phyloP scores from a whole-genome alignment of 2,329 filamentous ascomycete genomes.

The Byssothecium circinans region DNA sequence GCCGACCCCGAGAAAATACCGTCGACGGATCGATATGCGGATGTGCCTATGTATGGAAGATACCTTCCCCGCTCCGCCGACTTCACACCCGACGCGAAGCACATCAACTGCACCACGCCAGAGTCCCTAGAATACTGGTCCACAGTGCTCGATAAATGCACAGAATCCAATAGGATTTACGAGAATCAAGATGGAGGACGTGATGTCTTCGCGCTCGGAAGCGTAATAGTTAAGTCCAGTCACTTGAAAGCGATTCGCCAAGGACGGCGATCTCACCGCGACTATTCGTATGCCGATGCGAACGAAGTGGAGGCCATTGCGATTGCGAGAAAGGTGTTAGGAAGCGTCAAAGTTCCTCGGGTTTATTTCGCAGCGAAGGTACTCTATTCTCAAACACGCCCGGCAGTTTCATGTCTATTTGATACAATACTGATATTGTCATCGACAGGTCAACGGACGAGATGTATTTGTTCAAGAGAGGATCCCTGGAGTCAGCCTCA shows the following conservation, averaged over 20 bases:
- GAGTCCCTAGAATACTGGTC: constrained; percentile 14
- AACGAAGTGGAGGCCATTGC: constrained; percentile 45
- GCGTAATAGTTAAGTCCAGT: constrained; percentile 14
- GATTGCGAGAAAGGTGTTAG: constrained; percentile 29
- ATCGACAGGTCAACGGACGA: too few species aligned
- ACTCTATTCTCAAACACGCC: too few species aligned
- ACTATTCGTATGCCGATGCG: constrained; percentile 47
- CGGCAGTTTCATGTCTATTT: too few species aligned
- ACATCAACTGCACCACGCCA: constrained; percentile 6
- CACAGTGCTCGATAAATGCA: constrained; percentile 3
- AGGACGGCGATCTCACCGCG: constrained; percentile 9
- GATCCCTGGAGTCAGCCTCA: too few species aligned
- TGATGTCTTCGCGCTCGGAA: constrained; percentile 15
- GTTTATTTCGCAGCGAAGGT: constrained; percentile 48
- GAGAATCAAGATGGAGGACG: constrained; percentile 5
- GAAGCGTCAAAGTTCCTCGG: constrained; percentile 32
- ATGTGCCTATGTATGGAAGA: constrained; percentile 13
- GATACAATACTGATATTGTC: too few species aligned
- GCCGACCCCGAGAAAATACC: constrained; percentile 8
- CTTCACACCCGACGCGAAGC: constrained; percentile 9
- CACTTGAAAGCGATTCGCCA: constrained; percentile 8
- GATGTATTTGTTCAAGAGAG: too few species aligned
- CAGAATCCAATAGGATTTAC: constrained; percentile 8
- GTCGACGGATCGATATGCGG: constrained; percentile 7
- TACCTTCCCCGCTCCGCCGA: constrained; percentile 10